Evolutionary conservation across 805 yeast species (phyloP).

Genomic region (Lachancea quebecensis): DNA sequence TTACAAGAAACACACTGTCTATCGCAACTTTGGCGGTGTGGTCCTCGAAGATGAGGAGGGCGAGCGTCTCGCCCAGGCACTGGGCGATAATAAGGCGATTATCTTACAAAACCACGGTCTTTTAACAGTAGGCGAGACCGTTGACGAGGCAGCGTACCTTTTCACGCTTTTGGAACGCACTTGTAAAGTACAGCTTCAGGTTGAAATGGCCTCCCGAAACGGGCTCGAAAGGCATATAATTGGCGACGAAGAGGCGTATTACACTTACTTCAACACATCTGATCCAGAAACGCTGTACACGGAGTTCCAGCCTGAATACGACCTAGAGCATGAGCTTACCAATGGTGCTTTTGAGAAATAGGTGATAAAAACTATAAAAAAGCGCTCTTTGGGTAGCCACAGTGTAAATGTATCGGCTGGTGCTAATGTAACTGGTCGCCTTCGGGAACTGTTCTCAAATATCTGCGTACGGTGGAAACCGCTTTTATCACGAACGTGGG

Average conservation of each 20-base stretch:
- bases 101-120: constrained; percentile 67
- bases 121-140: constrained; percentile 60
- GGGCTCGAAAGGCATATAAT: constrained; percentile 37
- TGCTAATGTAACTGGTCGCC: too few relatives aligned
- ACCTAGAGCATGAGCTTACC: constrained; percentile 34
- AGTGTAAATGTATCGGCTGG: too few relatives aligned
- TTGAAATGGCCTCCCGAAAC: constrained; percentile 46
- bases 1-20: constrained; percentile 59
- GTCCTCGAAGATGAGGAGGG: constrained; percentile 63
- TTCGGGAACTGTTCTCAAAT: too few relatives aligned
- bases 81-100: constrained; percentile 50
- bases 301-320: constrained; percentile 64
- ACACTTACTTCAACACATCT: constrained; percentile 48
- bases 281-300: constrained; percentile 63
- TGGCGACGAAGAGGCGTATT: constrained; percentile 57
- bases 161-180: constrained; percentile 54
- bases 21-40: constrained; percentile 67
- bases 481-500: too few relatives aligned
- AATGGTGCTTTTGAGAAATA: constrained; percentile 18
- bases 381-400: too few relatives aligned
- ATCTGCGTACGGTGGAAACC: too few relatives aligned
- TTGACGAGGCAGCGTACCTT: constrained; percentile 65
- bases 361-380: neutral
- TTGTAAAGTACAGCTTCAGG: constrained; percentile 57
- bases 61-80: constrained; percentile 47